Conservation (phyloP, 164 flowering plant species). For the Nelumbo lutea region DNA sequence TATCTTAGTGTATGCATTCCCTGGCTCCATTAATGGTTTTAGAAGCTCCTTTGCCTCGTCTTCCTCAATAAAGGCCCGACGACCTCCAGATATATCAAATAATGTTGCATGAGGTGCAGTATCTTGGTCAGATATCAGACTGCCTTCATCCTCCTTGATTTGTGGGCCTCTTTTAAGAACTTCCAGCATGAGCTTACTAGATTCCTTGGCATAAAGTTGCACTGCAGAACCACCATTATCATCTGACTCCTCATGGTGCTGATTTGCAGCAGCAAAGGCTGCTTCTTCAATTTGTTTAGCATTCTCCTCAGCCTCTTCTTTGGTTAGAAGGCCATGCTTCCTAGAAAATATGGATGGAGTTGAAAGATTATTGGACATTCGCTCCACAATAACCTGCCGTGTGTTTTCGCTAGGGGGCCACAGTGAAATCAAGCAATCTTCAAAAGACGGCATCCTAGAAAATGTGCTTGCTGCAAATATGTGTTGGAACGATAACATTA, state of each 20-base stretch:
- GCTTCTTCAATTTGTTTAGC: constrained; percentile 68
- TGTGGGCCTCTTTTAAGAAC: constrained; percentile 61
- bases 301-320: constrained; percentile 72
- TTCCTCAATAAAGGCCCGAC: constrained; percentile 65
- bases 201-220: constrained; percentile 90
- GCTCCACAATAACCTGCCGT: constrained; percentile 64
- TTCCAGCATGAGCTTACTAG: constrained; percentile 75
- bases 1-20: constrained; percentile 61
- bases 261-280: constrained; percentile 67
- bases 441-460: constrained; percentile 18
- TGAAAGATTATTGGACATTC: constrained; percentile 75
- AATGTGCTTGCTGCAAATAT: constrained; percentile 30
- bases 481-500: background rate
- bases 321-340: constrained; percentile 57
- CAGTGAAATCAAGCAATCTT: constrained; percentile 47
- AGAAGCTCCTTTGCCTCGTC: constrained; percentile 73
- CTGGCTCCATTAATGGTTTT: constrained; percentile 53
- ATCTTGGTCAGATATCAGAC: constrained; percentile 15
- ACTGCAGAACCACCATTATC: constrained; percentile 97
- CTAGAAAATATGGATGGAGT: constrained; percentile 67
- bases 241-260: constrained; percentile 80
- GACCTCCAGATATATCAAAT: constrained; percentile 80
- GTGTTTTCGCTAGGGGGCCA: constrained; percentile 97
- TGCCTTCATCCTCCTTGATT: constrained; percentile 24
- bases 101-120: constrained; percentile 25